These are phyloP conservation scores for Butyriboletus loyo DNA, from an alignment of 768 basidiomycete species.

Conservation along the genomic window DNA sequence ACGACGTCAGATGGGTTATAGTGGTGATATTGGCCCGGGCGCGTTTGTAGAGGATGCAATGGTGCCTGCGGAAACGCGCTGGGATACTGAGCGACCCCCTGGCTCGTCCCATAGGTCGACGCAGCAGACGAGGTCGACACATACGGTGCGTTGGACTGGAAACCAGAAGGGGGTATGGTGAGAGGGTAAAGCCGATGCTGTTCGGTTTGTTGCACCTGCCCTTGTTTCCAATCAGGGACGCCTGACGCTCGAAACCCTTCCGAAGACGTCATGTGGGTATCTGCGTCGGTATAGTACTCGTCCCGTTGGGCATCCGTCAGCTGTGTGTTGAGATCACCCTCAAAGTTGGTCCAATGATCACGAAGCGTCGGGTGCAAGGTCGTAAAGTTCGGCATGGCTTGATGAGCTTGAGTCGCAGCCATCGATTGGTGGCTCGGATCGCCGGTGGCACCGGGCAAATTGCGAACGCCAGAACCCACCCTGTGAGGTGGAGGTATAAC, in stretches of 20 bases:
- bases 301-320: constrained; percentile 38
- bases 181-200: constrained; percentile 24
- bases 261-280: constrained; percentile 9
- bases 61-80: constrained; percentile 4
- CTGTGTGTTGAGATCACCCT: constrained; percentile 50
- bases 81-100: constrained; percentile 2
- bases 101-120: constrained; percentile 5
- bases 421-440: constrained; percentile 30
- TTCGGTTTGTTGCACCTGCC: constrained; percentile 17
- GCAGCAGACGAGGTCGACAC: not conserved
- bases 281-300: constrained; percentile 22
- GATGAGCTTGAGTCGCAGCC: constrained; percentile 28
- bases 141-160: constrained; percentile 6
- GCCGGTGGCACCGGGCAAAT: constrained; percentile 13
- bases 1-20: constrained; percentile 10
- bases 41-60: not conserved
- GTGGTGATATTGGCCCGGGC: constrained; percentile 7
- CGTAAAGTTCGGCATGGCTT: constrained; percentile 33
- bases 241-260: constrained; percentile 3
- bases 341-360: constrained; percentile 54
- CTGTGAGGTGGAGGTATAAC: constrained; percentile 15
- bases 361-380: constrained; percentile 56
- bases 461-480: not conserved
- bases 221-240: not conserved
- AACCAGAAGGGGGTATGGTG: constrained; percentile 19